Evolutionary conservation across 495 filamentous ascomycete species (phyloP).

Genomic region (Thozetella sp.): DNA sequence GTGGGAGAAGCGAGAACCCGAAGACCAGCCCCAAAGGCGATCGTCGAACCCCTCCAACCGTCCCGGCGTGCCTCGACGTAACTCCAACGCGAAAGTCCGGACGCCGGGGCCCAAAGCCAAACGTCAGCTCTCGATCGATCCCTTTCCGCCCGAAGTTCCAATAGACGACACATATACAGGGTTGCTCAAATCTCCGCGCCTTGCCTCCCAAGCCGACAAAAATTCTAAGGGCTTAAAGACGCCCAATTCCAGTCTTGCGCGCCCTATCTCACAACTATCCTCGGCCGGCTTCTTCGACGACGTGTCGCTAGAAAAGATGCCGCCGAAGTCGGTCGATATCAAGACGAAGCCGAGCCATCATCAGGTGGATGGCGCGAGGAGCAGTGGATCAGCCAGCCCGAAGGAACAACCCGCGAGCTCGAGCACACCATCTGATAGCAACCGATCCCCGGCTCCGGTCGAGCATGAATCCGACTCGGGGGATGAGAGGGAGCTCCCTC

Average conservation of each 20-base stretch:
- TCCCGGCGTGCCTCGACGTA: conserved; percentile 32
- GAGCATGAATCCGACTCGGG: conserved; percentile 30
- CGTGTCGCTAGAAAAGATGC: conserved; percentile 34
- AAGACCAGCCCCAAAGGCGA: conserved; percentile 9
- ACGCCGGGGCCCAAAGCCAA: conserved; percentile 37
- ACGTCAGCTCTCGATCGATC: conserved; percentile 36
- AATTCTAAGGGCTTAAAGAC: conserved; percentile 31
- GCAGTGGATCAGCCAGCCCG: conserved; percentile 13
- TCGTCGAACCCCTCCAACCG: conserved; percentile 11
- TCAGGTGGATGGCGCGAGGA: conserved; percentile 15
- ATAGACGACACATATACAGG: conserved; percentile 24
- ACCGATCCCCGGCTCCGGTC: conserved; percentile 9
- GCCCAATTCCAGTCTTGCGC: conserved; percentile 28
- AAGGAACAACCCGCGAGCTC: conserved; percentile 10
- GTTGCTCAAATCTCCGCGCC: conserved; percentile 30
- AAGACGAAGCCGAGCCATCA: conserved; percentile 15
- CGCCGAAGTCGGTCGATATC: conserved; percentile 23
- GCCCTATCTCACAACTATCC: conserved; percentile 38
- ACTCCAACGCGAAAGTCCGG: conserved; percentile 44
- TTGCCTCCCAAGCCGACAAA: conserved; percentile 30
- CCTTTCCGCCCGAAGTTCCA: conserved; percentile 23
- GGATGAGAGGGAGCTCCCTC: conserved; percentile 39
- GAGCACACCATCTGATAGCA: conserved; percentile 13
- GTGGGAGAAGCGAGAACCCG: neutral
- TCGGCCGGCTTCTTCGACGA: conserved; percentile 33